Evolutionary conservation across 768 basidiomycete genomes (phyloP), one percentile per base, ranked within the genome.

Genomic region (Wakefieldia striispora): DNA sequence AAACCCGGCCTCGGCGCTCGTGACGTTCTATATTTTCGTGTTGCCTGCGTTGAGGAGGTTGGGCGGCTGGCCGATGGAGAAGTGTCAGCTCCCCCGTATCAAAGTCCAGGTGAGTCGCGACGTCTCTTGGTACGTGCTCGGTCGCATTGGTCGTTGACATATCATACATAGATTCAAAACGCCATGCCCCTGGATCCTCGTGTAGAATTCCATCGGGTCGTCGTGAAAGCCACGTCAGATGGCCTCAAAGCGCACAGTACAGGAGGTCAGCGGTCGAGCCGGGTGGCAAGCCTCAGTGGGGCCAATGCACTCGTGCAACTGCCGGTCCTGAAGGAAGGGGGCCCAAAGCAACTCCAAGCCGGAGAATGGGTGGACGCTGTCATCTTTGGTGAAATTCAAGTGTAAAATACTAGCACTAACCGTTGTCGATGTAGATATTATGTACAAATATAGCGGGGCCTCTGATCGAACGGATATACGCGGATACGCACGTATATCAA

Each of bases 1-100:
- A 1, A 94, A 95, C 64, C 92, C 92, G 0, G 92, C 92, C 0
- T 85, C 85, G 4, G 92, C 92, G 14, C 75, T 95, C 17, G 91
- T 93, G 12, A 91, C 83, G 7, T 93, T 93, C 68, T 78, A 90
- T 58, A 64, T 93, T 2, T 93, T 93, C 60, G 91, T 92, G 16
- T 64, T 94, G 0, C 92, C 92, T 7, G 88, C 90, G 9, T 71
- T 95, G 39, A 71, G 91, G 50, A 75, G 66, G 45, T 66, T 93
- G 38, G 88, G 85, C 1, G 89, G 89, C 3, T 91, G 81, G 80
- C 76, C 76, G 0, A 63, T 65, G 16, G 67, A 68, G 17, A 54
- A 72, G 33, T 80, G 76, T 48, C 75, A 84, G 36, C 68, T 88
- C 33, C 85, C 89, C 7, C 75, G 78, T 3, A 75, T 88, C 20